Base-by-base conservation (phyloP, 306 rosid genomes). In the Dryas alaskensis region DNA sequence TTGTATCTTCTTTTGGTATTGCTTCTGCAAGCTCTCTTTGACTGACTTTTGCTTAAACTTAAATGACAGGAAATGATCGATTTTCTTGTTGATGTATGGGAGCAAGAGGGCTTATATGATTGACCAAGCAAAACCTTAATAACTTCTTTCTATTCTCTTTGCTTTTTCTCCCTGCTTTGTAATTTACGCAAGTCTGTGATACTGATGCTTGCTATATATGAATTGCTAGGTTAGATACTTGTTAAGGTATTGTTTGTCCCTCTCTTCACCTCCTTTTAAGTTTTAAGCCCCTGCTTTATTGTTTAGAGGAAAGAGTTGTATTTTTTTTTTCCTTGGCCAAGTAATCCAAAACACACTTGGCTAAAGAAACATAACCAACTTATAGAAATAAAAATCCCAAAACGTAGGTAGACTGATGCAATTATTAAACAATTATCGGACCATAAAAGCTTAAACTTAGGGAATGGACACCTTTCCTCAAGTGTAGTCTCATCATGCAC, bases 51-150 rank as follows among this genome's bases (percentile, higher is more conserved):
- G 53, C 40, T 9, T 57, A 47, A 44, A n/a, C 62, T 49, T 62
- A 76, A 63, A 67, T 81, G 66, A 10, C 93, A 93, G 98, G 98
- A 93, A 80, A 93, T 93, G 97, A 37, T 89, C 19, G 96, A 89
- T 9, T 92, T 89, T 81, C 92, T 92, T 72, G 91, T 83, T 69
- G 90, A 91, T 77, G 70, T 87, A 17, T 93, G 97, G 97, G 98
- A 91, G 82, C 80, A 83, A 59, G 97, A 89, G 53, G 97, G 96
- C 74, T 60, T 89, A 57, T 89, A 91, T 76, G 98, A 89, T 72
- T 89, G 85, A 93, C 59, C 73, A 47, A 69, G 69, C 54, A 79
- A 78, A 73, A 19, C 65, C 42, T 6, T 43, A 19, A 60, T 14
- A 51, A 57, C 60, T 10, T 27, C 60, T 7, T 27, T 13, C 4